Base-by-base conservation (phyloP, 2,329 filamentous ascomycete species). In the Raffaelea arxii region DNA sequence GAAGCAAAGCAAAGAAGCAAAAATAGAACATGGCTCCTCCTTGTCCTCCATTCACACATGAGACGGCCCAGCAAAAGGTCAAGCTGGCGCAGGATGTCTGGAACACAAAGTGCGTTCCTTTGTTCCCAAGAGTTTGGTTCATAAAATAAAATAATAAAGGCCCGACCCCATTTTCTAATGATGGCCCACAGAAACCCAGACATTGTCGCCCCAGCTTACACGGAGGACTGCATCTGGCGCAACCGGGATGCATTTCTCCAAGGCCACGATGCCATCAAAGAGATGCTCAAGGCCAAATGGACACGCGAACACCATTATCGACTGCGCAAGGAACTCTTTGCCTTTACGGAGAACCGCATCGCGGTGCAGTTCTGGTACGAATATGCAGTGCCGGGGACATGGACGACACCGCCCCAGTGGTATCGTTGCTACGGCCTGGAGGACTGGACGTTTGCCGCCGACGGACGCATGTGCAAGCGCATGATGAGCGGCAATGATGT, bases 311-410 rank as follows among this genome's bases (percentile, higher is more conserved):
- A 76, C 38, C 78, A 72, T 16, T 94, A 94, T 57, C 73, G 75
- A 0, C 70, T 94, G 46, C 76, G 87, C 46, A 94, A 94, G 62
- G 88, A 94, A 60, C 68, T 94, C 1, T 94, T 94, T 62, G 73
- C 85, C 1, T 92, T 88, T 57, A 72, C 67, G 0, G 80, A 81
- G 32, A 71, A 91, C 62, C 41, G 78, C 64, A 91, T 90, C 53
- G 87, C 87, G 1, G 88, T 94, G 21, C 86, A 94, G 59, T 94
- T 92, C 62, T 94, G 87, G 87, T 94, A 91, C 57, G 84, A 94
- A 63, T 90, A 80, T 65, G 45, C 44, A n/a, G 19, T 45, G 9
- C n/a, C n/a, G n/a, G n/a, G 46, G 43, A 22, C 25, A 75, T 80
- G 52, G 85, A 91, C 56, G 65, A 65, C 7, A 55, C 71, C 2